A percentile compares a stretch with the other conserved stretches of the same genome.
Conservation (phyloP, 257 asterid species). For the Gardenia jasminoides region DNA sequence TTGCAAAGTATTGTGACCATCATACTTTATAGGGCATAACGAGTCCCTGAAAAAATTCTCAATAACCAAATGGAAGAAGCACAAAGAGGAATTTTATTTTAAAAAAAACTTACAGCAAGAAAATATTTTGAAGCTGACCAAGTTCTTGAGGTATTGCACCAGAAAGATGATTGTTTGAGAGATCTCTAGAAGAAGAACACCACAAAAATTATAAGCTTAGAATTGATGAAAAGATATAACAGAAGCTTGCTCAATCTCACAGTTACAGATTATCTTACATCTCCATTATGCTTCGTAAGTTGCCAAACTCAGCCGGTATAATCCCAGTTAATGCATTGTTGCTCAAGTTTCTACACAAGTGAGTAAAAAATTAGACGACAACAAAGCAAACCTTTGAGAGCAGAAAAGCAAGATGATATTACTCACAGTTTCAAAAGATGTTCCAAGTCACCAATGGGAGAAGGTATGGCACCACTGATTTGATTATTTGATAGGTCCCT, state of each 20-base stretch:
- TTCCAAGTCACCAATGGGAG: conserved; percentile 93
- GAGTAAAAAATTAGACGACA: neutral
- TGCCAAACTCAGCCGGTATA: conserved; percentile 89
- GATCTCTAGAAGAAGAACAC: conserved; percentile 56
- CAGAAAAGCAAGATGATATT: neutral
- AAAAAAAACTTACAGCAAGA: conserved; percentile 59
- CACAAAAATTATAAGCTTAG: neutral
- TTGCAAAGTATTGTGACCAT: too few relatives aligned
- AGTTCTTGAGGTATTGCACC: conserved; percentile 85
- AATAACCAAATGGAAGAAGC: neutral
- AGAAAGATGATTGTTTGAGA: conserved; percentile 76
- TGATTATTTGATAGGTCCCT: conserved; percentile 85
- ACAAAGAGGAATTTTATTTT: neutral
- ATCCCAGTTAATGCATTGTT: conserved; percentile 59
- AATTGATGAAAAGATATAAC: neutral
- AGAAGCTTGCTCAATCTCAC: neutral
- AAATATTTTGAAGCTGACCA: conserved; percentile 81
- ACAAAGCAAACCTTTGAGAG: neutral
- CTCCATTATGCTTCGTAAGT: conserved; percentile 86
- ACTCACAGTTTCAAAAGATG: conserved; percentile 93
- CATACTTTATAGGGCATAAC: neutral
- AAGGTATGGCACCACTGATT: conserved; percentile 72
- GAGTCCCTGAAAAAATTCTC: neutral
- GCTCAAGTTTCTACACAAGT: conserved; percentile 67
- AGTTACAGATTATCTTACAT: conserved; percentile 48